Percentiles rank a stretch among this genome's conserved stretches.
phyloP scores from a whole-genome alignment of 805 yeast species.

The Wickerhamomyces sydowiorum region DNA sequence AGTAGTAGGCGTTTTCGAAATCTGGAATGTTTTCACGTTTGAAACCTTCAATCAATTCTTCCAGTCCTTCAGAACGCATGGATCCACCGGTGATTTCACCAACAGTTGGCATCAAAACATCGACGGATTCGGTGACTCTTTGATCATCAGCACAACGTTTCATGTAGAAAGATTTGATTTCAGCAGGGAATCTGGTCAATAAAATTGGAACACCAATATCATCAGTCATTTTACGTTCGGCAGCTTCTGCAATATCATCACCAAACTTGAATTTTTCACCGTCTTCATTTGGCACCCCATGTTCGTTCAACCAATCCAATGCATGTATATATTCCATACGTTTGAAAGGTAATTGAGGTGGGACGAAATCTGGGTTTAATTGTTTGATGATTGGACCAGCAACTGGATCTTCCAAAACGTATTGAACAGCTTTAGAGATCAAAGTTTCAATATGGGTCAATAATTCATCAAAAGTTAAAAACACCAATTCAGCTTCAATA shows the following conservation, averaged over 20 bases:
- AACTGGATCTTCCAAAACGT: slow-evolving; percentile 82
- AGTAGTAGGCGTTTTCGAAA: slow-evolving; percentile 64
- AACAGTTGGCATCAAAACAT: slow-evolving; percentile 97
- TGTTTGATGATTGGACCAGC: slow-evolving; percentile 87
- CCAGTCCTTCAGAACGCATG: slow-evolving; percentile 84
- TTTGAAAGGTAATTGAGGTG: slow-evolving; percentile 83
- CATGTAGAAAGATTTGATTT: slow-evolving; percentile 98
- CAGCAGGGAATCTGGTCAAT: slow-evolving; percentile 92
- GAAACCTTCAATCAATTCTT: slow-evolving; percentile 85
- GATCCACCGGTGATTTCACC: slow-evolving; percentile 99
- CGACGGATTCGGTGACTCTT: slow-evolving; percentile 96
- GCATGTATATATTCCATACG: slow-evolving; percentile 92
- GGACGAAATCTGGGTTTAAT: slow-evolving; percentile 84
- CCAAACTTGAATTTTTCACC: slow-evolving; percentile 92
- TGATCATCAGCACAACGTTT: slow-evolving; percentile 83
- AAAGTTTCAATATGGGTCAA: slow-evolving; percentile 80
- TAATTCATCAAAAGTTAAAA: slow-evolving; percentile 81
- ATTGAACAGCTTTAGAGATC: slow-evolving; percentile 61
- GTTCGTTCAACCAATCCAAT: slow-evolving; percentile 92
- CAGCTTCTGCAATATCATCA: slow-evolving; percentile 99
- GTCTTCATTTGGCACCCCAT: slow-evolving; percentile 90
- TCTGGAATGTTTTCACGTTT: slow-evolving; percentile 86
- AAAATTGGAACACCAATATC: slow-evolving; percentile 88
- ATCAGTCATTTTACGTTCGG: slow-evolving; percentile 98
- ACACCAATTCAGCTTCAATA: slow-evolving; percentile 90